Evolutionary conservation across 352 stramenopile genomes (phyloP), one percentile per base, ranked within the genome.

Genomic region (Hyaloperonospora arabidopsidis): DNA sequence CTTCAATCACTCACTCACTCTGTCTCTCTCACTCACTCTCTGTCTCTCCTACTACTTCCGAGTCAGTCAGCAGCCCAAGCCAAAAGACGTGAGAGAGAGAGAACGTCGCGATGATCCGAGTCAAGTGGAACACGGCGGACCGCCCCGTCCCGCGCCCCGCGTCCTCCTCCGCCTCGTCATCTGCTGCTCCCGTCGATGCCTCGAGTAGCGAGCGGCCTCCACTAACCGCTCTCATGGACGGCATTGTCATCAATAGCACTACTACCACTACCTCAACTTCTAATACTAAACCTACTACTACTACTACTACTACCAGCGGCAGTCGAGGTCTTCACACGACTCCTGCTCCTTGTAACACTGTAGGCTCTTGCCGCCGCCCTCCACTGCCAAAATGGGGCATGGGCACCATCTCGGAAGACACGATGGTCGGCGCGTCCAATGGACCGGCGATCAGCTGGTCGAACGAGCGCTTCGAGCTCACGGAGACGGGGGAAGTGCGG

Each of bases 401-500:
- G 79, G 79, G 78, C n/a, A 87, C 79, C 22, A 89, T 89, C 57
- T 78, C 72, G 1, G 79, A 89, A 47, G 72, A 85, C 56, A 65
- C 74, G 34, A 68, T 80, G 65, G 67, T 76, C 18, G 57, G 64
- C 0, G 63, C 55, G 12, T 69, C 74, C 50, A 3, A 29, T 7
- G 25, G 25, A 1, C 13, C 15, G 15, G 69, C 67, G 5, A 52
- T 70, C 4, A 60, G 64, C 7, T 89, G 79, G 79, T 56, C 65
- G 15, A 78, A 89, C 52, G 63, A 78, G 21, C 57, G 51, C 5
- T 90, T 88, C 50, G 61, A 79, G 32, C 64, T 90, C 18, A 84
- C 77, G 5, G 70, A 77, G 14, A 52, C 55, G 0, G 80, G 80
- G 18, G 64, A 80, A 19, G 77, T 93, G 44, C 67, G 70, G 45